Conservation (phyloP, 371 early-diverging fungal species). For the Smittium mucronatum region DNA sequence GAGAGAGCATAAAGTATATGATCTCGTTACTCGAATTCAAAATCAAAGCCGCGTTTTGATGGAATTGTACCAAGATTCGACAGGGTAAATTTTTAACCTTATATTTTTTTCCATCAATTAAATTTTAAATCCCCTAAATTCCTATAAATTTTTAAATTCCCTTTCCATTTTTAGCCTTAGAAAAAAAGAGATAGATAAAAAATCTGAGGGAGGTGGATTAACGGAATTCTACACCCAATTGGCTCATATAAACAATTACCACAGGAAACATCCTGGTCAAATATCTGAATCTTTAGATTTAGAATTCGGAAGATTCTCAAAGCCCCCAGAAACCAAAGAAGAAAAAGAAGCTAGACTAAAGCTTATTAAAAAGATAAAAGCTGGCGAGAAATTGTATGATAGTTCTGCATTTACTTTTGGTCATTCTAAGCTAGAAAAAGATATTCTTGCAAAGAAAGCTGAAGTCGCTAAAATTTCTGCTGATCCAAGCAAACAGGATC, state of each 20-base stretch:
- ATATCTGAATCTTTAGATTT: slow-evolving; percentile 64
- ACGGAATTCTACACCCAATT: slow-evolving; percentile 77
- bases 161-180: slow-evolving; percentile 41
- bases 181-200: slow-evolving; percentile 53
- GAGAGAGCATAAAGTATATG: slow-evolving; percentile 68
- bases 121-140: slow-evolving; percentile 70
- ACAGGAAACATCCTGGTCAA: slow-evolving; percentile 70
- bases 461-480: not conserved
- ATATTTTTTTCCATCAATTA: slow-evolving; percentile 66
- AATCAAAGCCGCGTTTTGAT: slow-evolving; percentile 44
- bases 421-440: slow-evolving; percentile 6
- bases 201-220: slow-evolving; percentile 60
- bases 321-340: slow-evolving; percentile 38
- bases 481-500: not conserved
- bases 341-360: slow-evolving; percentile 37
- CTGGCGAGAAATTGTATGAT: slow-evolving; percentile 10
- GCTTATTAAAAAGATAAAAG: slow-evolving; percentile 6
- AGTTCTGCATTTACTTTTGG: slow-evolving; percentile 6
- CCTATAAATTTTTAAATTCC: slow-evolving; percentile 56
- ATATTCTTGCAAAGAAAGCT: slow-evolving; percentile 10
- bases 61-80: slow-evolving; percentile 56
- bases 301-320: slow-evolving; percentile 46
- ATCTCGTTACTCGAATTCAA: slow-evolving; percentile 57
- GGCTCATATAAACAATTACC: slow-evolving; percentile 66
- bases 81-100: slow-evolving; percentile 80